Evolutionary conservation across 225 moss, liverwort and hornwort genomes (phyloP), one percentile per base, ranked within the genome.

Genomic region (Marchantia paleacea): DNA sequence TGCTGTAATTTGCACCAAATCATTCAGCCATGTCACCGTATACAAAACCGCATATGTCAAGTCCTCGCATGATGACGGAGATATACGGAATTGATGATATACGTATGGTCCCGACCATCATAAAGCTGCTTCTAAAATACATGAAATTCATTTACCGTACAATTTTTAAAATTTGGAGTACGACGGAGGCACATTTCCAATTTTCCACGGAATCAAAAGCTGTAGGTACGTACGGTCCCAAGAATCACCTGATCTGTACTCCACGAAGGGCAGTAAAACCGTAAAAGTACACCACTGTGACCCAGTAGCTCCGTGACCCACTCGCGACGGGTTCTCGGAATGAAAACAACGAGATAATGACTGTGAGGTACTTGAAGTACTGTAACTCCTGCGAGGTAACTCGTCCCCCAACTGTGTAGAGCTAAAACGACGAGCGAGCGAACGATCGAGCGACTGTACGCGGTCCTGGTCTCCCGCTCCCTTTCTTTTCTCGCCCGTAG

Each of bases 241-340:
- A 62, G n/a, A 62, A 62, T 39, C 39, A 39, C 62, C 62, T 62
- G 62, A 62, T 22, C 62, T 62, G 62, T 62, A n/a, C 62, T 62
- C 62, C 62, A 62, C n/a, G 16, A 19, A 62, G n/a, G n/a, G 62
- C n/a, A 62, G 8, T 22, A 20, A 20, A n/a, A 10, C n/a, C 24
- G 62, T 7, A 62, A 24, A 62, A 62, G 6, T 15, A 3, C 7
- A 62, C 5, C 39, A 39, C 39, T 39, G 39, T 39, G 5, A 39
- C 39, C 39, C 39, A 5, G 39, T 39, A 39, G 39, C 39, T 39
- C 39, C 39, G 39, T 5, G 39, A 39, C n/a, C n/a, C n/a, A n/a
- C n/a, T n/a, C 6, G 62, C 24, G 62, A 62, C 62, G 18, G 62
- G 22, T 24, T 22, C 7, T 22, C 22, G 24, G 22, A 61, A 22